phyloP scores from a whole-genome alignment of 345 rosid genomes.

The Hypericum perforatum region DNA sequence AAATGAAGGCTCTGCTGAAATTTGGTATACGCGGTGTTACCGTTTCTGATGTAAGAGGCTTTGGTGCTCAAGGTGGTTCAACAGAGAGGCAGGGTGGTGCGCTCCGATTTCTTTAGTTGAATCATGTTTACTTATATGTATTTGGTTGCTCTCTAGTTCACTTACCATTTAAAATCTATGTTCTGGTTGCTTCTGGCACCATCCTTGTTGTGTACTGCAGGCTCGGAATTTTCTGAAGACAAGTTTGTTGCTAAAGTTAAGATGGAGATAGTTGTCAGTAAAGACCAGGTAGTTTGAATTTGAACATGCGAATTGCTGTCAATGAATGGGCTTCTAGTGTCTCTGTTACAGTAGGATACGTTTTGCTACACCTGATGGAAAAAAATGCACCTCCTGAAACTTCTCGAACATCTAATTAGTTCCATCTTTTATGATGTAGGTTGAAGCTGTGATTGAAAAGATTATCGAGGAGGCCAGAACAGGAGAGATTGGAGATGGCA shows the following conservation, averaged over 20 bases:
- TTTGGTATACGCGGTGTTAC: slow-evolving; percentile 86
- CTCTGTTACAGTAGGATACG: background rate
- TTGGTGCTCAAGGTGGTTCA: slow-evolving; percentile 87
- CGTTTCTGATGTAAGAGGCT: slow-evolving; percentile 80
- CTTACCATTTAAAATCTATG: no score
- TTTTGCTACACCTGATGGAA: background rate
- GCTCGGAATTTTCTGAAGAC: slow-evolving; percentile 87
- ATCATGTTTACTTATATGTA: no score
- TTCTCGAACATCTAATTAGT: no score
- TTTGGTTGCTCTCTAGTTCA: no score
- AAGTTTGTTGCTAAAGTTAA: slow-evolving; percentile 79
- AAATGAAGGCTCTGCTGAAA: slow-evolving; percentile 51
- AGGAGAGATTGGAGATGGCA: slow-evolving; percentile 89
- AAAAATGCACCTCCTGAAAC: background rate
- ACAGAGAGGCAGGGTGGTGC: slow-evolving; percentile 77
- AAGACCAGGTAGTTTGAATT: slow-evolving; percentile 49
- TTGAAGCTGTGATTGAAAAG: slow-evolving; percentile 63
- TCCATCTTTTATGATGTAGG: slow-evolving; percentile 27
- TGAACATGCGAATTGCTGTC: background rate
- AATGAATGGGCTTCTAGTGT: background rate
- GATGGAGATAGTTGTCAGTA: slow-evolving; percentile 77
- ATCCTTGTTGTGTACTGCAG: slow-evolving; percentile 21
- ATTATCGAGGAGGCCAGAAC: slow-evolving; percentile 68
- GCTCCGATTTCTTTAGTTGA: slow-evolving; percentile 4
- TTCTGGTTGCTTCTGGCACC: background rate